Evolutionary conservation across 768 basidiomycete genomes (phyloP), one percentile per base, ranked within the genome.

Genomic region (Leccinum pellstonianum): DNA sequence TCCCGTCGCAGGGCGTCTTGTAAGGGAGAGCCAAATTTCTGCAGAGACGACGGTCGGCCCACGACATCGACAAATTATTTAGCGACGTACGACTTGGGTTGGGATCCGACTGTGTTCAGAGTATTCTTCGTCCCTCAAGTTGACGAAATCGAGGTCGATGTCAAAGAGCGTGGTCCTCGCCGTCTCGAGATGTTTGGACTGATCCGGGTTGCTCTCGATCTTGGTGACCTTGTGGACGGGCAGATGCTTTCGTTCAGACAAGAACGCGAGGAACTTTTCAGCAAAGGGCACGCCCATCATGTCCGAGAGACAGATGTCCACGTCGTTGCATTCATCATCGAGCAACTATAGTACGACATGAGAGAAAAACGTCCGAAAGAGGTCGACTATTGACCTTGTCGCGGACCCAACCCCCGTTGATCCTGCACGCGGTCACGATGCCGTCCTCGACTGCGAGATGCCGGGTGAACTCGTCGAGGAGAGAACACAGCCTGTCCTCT

Each of bases 381-480:
- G 60, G 64, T 17, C 68, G 38, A 19, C 4, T 27, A 72, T 77
- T 65, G 61, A 95, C 96, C 87, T 99, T 99, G 75, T 99, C 97
- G 68, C 97, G 81, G 49, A 98, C 97, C 97, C 97, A 99, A 19
- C 97, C 97, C 17, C 97, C 97, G 11, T 95, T 97, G 51, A 99
- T 91, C 64, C 97, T 83, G 71, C 96, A 96, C 1, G 84, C 81
- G 0, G 85, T 86, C 5, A 75, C 73, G 21, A 85, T 78, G 10
- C 79, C 80, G 54, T 84, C 79, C 35, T 81, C 77, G 57, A 77
- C 71, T 58, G 79, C 80, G 64, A 88, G 76, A 64, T 82, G 76
- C 14, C 71, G 75, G 6, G 87, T 84, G 70, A 90, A 97, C 59
- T 87, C 86, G 69, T 95, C 87, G 55, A 98, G 80, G n/a, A 95